Evolutionary conservation across 2,329 filamentous ascomycete genomes (phyloP), one percentile per base, ranked within the genome.

Genomic region (Penicillium occitanis): DNA sequence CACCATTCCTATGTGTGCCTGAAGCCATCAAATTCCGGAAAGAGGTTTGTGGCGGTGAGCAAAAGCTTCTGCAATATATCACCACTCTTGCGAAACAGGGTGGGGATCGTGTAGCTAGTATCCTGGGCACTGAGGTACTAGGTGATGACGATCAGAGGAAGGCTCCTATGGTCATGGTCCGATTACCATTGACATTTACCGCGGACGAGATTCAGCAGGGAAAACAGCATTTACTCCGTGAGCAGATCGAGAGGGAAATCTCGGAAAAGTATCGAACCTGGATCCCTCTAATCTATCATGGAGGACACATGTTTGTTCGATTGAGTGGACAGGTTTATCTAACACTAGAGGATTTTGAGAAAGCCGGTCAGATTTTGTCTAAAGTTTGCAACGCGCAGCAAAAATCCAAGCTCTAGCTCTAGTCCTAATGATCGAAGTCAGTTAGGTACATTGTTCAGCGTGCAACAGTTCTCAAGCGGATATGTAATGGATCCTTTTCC

Each of bases 251-350:
- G 61, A 75, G 78, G 48, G 81, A 73, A 1, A 73, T 91, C 67
- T 77, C 87, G 11, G 72, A 79, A 0, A 84, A 89, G n/a, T 86
- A 88, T 75, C 83, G 88, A 60, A 95, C 92, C 0, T 94, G 91
- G 72, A 78, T 95, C 61, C 83, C 88, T 0, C 73, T 91, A 1
- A 87, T 87, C 65, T 76, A 83, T 13, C 87, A 93, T 70, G 83
- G 78, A 0, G 85, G 84, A 0, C 82, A 83, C 61, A 85, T 88
- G 75, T 97, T 90, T 90, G 82, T 84, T 0, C 81, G 94, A 59
- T 72, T 96, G 58, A 92, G 90, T 74, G 91, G 87, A 17, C 92
- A 97, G 82, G 85, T 95, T 0, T 98, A 94, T 75, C 78, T 97
- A 17, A 91, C 91, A 25, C 74, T 89, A 69, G 82, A 83, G 8